Conservation (phyloP, 2,329 filamentous ascomycete species). For the Cercospora janseana region DNA sequence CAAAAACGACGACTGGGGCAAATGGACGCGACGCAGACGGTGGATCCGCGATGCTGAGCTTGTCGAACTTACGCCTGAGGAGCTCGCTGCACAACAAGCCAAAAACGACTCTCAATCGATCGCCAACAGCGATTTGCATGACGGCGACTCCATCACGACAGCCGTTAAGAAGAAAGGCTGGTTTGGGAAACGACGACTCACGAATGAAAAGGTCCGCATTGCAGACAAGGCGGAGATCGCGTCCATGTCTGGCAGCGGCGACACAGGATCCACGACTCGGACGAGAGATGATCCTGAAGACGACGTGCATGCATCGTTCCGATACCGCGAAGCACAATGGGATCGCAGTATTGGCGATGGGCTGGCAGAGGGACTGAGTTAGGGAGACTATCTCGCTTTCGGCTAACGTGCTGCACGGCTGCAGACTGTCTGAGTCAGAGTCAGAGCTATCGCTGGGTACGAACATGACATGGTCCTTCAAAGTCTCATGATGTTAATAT, state of each 20-base stretch:
- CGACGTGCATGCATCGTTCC: slow-evolving; percentile 51
- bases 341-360: slow-evolving; percentile 83
- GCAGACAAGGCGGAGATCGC: slow-evolving; percentile 29
- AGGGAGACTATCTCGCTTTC: slow-evolving; percentile 26
- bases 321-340: slow-evolving; percentile 51
- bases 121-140: slow-evolving; percentile 17
- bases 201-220: slow-evolving; percentile 19
- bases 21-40: slow-evolving; percentile 88
- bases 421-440: too few relatives aligned
- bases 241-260: slow-evolving; percentile 26
- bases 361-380: slow-evolving; percentile 78
- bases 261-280: slow-evolving; percentile 31
- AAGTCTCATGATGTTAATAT: not conserved
- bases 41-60: slow-evolving; percentile 97
- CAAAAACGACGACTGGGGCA: slow-evolving; percentile 87
- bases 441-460: not conserved
- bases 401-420: not conserved
- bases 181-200: slow-evolving; percentile 28
- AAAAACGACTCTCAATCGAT: slow-evolving; percentile 14
- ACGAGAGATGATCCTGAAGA: slow-evolving; percentile 41
- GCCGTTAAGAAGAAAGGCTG: slow-evolving; percentile 32
- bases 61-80: slow-evolving; percentile 61
- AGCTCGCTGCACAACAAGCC: slow-evolving; percentile 17
- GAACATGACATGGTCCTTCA: not conserved
- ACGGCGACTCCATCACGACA: slow-evolving; percentile 23